Conservation (phyloP, 306 rosid genomes). For the Castanea crenata region DNA sequence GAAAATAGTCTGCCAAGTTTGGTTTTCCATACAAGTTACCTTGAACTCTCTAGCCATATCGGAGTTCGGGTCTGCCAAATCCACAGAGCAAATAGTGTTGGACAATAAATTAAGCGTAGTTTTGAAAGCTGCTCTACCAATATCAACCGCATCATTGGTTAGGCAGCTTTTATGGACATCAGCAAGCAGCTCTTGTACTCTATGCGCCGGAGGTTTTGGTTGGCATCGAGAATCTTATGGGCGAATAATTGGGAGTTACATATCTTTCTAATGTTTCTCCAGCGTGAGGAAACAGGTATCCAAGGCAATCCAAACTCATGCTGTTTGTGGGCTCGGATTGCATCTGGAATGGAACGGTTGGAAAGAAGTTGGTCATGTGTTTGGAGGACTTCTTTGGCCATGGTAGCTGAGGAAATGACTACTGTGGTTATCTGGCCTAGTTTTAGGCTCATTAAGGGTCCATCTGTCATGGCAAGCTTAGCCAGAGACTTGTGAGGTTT, state of each 20-base stretch:
- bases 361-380: slow-evolving; percentile 33
- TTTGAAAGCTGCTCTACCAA: too few species aligned
- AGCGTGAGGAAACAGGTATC: slow-evolving; percentile 25
- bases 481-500: too few species aligned
- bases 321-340: too few species aligned
- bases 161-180: slow-evolving; percentile 4
- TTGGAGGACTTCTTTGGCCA: slow-evolving; percentile 43
- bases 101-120: slow-evolving; percentile 24
- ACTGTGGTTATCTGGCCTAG: slow-evolving; percentile 6
- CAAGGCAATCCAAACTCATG: too few species aligned
- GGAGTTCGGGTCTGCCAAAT: slow-evolving; percentile 25
- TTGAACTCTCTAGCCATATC: slow-evolving; percentile 28
- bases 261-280: slow-evolving; percentile 42
- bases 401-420: slow-evolving; percentile 36
- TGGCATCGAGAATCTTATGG: slow-evolving; percentile 34
- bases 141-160: not conserved
- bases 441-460: too few species aligned
- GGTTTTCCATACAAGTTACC: slow-evolving; percentile 14
- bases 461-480: too few species aligned
- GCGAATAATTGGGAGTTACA: slow-evolving; percentile 36
- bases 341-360: too few species aligned
- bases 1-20: too few species aligned
- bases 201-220: not conserved
- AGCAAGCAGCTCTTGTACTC: slow-evolving; percentile 21
- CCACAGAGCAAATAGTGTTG: slow-evolving; percentile 38